Evolutionary conservation across 2,329 filamentous ascomycete genomes (phyloP).

Genomic region (Chrysoporthe cubensis): DNA sequence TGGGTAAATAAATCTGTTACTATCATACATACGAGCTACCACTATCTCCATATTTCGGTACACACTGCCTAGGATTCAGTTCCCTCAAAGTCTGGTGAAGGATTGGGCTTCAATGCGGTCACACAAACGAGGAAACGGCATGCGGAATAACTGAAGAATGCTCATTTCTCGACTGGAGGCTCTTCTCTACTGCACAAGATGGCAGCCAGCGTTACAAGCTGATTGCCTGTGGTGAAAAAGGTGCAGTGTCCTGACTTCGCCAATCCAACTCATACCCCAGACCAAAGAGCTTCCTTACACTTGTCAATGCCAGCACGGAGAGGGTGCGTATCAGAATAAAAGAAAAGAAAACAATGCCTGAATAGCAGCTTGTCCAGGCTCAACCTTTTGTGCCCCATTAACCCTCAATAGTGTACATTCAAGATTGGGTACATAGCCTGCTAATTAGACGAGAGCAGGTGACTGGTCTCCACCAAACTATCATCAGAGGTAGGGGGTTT

Average conservation of each 20-base stretch:
- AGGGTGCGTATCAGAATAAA: conserved; percentile 6
- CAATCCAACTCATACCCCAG: conserved; percentile 24
- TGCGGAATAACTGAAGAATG: conserved; percentile 13
- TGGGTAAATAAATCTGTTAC: not conserved
- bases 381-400: conserved; percentile 12
- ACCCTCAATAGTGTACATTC: conserved; percentile 26
- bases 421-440: conserved; percentile 23
- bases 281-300: not conserved
- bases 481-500: not conserved
- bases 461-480: not conserved
- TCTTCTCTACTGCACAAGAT: conserved; percentile 7
- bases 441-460: conserved; percentile 9
- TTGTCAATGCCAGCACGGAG: conserved; percentile 5
- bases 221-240: conserved; percentile 12
- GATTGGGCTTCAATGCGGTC: not conserved
- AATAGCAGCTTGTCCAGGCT: conserved; percentile 1
- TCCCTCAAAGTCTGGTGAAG: not conserved
- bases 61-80: not conserved
- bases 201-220: conserved; percentile 9
- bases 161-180: conserved; percentile 17
- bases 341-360: conserved; percentile 17
- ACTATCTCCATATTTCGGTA: not conserved
- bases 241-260: conserved; percentile 13
- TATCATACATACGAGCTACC: not conserved
- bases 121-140: not conserved